phyloP scores from a whole-genome alignment of 495 filamentous ascomycete species.

The Astrothelium subdiscretum region DNA sequence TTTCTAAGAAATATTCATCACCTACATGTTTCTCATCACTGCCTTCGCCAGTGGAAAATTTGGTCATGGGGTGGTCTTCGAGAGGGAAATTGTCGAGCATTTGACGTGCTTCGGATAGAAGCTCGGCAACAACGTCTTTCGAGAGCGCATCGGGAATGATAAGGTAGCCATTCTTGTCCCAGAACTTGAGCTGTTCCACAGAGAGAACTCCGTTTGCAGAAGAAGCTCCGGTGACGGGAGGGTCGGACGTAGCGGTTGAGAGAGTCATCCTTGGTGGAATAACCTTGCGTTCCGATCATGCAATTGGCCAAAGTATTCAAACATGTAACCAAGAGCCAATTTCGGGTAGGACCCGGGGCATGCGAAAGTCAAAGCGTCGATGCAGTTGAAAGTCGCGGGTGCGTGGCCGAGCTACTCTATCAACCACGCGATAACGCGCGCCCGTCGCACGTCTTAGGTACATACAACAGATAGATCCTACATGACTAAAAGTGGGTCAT shows the following conservation, averaged over 20 bases:
- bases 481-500: too few relatives aligned
- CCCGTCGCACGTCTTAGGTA: too few relatives aligned
- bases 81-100: slow-evolving; percentile 69
- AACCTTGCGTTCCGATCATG: background rate
- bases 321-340: too few relatives aligned
- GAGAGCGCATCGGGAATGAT: slow-evolving; percentile 71
- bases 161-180: slow-evolving; percentile 77
- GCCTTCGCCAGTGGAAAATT: slow-evolving; percentile 71
- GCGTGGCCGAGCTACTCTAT: too few relatives aligned
- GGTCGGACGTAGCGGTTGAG: background rate
- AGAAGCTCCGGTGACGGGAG: background rate
- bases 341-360: too few relatives aligned
- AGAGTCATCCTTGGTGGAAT: background rate
- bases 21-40: slow-evolving; percentile 53
- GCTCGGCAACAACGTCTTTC: slow-evolving; percentile 45
- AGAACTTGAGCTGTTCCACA: slow-evolving; percentile 55
- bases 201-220: slow-evolving; percentile 43
- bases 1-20: slow-evolving; percentile 85
- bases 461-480: too few relatives aligned
- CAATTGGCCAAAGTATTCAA: too few relatives aligned
- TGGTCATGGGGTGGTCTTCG: slow-evolving; percentile 76
- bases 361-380: too few relatives aligned
- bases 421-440: too few relatives aligned
- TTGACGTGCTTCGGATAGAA: slow-evolving; percentile 61
- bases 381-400: too few relatives aligned